phyloP scores from a whole-genome alignment of 164 flowering plant species.

The Chimonanthus praecox region DNA sequence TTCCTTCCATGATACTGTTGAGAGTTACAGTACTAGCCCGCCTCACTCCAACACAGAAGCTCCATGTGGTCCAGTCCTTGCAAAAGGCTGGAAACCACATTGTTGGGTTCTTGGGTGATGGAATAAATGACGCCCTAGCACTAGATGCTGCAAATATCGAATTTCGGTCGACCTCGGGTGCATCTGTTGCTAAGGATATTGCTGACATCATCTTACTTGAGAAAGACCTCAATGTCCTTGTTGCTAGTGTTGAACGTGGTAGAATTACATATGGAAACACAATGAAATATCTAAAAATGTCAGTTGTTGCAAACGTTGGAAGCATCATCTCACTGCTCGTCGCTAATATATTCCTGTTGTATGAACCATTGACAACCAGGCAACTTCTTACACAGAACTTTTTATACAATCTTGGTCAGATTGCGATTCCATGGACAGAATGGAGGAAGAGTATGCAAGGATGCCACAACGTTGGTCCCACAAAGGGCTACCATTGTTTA shows the following conservation, averaged over 20 bases:
- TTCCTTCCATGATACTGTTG: conserved; percentile 57
- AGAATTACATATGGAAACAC: conserved; percentile 65
- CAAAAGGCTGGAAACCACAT: conserved; percentile 51
- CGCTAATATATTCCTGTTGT: conserved; percentile 36
- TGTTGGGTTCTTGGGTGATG: conserved; percentile 79
- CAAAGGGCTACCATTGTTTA: conserved; percentile 46
- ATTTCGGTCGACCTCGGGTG: conserved; percentile 73
- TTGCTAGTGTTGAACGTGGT: conserved; percentile 62
- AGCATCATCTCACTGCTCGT: conserved; percentile 49
- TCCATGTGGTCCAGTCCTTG: conserved; percentile 63
- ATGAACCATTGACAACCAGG: conserved; percentile 61
- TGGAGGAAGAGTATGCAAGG: conserved; percentile 59
- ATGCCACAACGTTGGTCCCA: conserved; percentile 52
- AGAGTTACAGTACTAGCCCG: conserved; percentile 70
- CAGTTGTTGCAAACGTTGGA: conserved; percentile 62
- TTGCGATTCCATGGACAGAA: conserved; percentile 73
- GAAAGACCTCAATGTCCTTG: conserved; percentile 72
- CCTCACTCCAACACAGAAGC: conserved; percentile 73
- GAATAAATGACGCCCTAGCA: conserved; percentile 69
- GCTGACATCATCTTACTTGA: conserved; percentile 77
- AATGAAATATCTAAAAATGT: conserved; percentile 67
- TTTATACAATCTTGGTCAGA: conserved; percentile 56
- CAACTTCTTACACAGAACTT: conserved; percentile 72
- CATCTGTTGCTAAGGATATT: conserved; percentile 60
- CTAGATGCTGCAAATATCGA: conserved; percentile 65